phyloP scores from a whole-genome alignment of 2,329 filamentous ascomycete genomes.

The Pseudofabraea citricarpa region DNA sequence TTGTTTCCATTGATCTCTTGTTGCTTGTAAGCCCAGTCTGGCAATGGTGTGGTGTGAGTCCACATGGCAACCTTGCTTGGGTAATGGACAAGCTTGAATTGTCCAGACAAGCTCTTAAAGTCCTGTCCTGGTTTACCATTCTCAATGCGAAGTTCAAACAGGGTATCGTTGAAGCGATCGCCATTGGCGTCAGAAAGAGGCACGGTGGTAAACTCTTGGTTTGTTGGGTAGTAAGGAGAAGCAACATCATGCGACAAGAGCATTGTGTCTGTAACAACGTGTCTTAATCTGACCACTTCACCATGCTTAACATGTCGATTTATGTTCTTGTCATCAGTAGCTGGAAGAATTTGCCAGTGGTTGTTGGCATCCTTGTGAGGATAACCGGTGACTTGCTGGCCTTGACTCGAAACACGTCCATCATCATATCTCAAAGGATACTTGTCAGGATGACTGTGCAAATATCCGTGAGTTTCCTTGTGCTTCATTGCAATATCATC shows the following conservation, averaged over 20 bases:
- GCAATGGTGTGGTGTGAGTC: conserved; percentile 93
- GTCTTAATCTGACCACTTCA: conserved; percentile 80
- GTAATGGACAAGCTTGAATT: conserved; percentile 94
- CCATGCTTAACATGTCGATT: conserved; percentile 72
- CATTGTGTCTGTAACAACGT: conserved; percentile 78
- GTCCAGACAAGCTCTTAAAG: conserved; percentile 84
- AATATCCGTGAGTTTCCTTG: conserved; percentile 95
- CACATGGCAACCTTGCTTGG: conserved; percentile 98
- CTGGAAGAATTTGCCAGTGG: conserved; percentile 88
- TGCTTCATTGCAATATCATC: conserved; percentile 84
- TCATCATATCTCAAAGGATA: conserved; percentile 97
- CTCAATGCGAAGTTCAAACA: conserved; percentile 91
- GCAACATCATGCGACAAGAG: conserved; percentile 95
- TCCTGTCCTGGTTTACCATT: conserved; percentile 74
- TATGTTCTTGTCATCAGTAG: conserved; percentile 50
- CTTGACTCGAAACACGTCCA: conserved; percentile 93
- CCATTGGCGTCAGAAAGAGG: conserved; percentile 66
- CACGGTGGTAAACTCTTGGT: conserved; percentile 95
- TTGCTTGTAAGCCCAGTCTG: conserved; percentile 95
- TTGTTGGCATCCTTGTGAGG: conserved; percentile 99
- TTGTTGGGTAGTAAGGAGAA: conserved; percentile 92
- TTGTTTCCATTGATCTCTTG: conserved; percentile 99
- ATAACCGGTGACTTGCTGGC: conserved; percentile 97
- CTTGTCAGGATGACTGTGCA: conserved; percentile 84
- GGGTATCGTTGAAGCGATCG: conserved; percentile 76